A percentile compares a stretch with the other conserved stretches of the same genome.
Evolutionary conservation across 805 yeast genomes (phyloP).

Genomic region (Candida ovalis): DNA sequence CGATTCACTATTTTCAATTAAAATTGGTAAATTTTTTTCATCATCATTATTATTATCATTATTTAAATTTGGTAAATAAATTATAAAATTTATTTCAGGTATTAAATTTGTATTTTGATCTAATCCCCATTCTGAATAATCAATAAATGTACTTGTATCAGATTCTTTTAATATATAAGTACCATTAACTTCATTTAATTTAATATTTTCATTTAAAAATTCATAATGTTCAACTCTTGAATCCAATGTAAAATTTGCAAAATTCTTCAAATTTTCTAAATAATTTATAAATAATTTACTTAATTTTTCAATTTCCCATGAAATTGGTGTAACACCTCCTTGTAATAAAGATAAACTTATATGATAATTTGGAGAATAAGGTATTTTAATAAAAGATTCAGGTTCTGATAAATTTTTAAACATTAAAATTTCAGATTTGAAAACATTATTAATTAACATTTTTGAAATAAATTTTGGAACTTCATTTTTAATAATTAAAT

Average conservation of each 20-base stretch:
- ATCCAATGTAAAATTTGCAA: constrained; percentile 71
- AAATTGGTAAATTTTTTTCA: constrained; percentile 46
- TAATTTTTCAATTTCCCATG: constrained; percentile 69
- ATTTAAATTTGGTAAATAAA: constrained; percentile 71
- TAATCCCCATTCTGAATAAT: constrained; percentile 80
- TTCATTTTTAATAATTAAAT: constrained; percentile 22
- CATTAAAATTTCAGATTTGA: constrained; percentile 35
- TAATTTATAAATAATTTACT: constrained; percentile 53
- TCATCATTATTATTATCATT: too few species aligned
- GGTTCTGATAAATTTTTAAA: constrained; percentile 23
- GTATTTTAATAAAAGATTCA: constrained; percentile 38
- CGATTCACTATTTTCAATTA: constrained; percentile 41
- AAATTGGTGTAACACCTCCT: constrained; percentile 62
- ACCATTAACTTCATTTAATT: constrained; percentile 22
- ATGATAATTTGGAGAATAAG: constrained; percentile 65
- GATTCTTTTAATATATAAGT: constrained; percentile 36
- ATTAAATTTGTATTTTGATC: constrained; percentile 45
- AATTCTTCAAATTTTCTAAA: constrained; percentile 45
- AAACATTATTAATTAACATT: constrained; percentile 37
- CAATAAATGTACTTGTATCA: constrained; percentile 72
- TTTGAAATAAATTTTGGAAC: constrained; percentile 36
- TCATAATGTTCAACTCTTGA: constrained; percentile 76
- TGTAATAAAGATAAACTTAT: constrained; percentile 70
- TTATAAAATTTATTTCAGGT: constrained; percentile 67
- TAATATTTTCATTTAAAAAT: constrained; percentile 30